phyloP scores from a whole-genome alignment of 495 filamentous ascomycete species.

The Penicillium lividum region DNA sequence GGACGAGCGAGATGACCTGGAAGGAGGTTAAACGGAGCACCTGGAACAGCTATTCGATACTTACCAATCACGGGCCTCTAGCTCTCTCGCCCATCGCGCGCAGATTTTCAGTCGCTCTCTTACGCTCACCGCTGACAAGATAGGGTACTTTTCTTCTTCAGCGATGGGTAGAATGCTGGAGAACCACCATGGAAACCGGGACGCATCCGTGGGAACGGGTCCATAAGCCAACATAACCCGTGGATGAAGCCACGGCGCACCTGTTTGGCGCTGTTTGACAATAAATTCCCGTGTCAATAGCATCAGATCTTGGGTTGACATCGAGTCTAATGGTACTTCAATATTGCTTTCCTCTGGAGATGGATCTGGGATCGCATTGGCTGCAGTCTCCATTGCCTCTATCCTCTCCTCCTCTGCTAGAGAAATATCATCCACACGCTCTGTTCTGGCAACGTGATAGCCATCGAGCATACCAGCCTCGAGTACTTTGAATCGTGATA shows the following conservation, averaged over 20 bases:
- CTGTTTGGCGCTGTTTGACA: conserved; percentile 60
- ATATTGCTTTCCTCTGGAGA: conserved; percentile 16
- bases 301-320: conserved; percentile 72
- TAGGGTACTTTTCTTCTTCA: conserved; percentile 75
- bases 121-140: conserved; percentile 71
- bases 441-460: conserved; percentile 71
- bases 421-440: conserved; percentile 77
- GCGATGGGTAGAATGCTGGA: conserved; percentile 75
- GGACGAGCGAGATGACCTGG: conserved; percentile 37
- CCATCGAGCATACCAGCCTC: conserved; percentile 67
- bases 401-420: conserved; percentile 75
- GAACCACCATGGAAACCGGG: conserved; percentile 87
- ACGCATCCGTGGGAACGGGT: conserved; percentile 70
- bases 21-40: conserved; percentile 16
- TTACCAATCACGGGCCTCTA: conserved; percentile 73
- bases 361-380: conserved; percentile 17
- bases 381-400: conserved; percentile 62
- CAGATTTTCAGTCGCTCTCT: conserved; percentile 79
- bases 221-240: conserved; percentile 75
- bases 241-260: conserved; percentile 71
- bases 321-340: conserved; percentile 49
- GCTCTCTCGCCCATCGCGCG: conserved; percentile 69
- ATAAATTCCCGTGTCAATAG: conserved; percentile 66
- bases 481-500: conserved; percentile 72
- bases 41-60: conserved; percentile 31